Evolutionary conservation across 306 rosid genomes (phyloP), one percentile per base, ranked within the genome.

Genomic region (Ochetophila trinervis): DNA sequence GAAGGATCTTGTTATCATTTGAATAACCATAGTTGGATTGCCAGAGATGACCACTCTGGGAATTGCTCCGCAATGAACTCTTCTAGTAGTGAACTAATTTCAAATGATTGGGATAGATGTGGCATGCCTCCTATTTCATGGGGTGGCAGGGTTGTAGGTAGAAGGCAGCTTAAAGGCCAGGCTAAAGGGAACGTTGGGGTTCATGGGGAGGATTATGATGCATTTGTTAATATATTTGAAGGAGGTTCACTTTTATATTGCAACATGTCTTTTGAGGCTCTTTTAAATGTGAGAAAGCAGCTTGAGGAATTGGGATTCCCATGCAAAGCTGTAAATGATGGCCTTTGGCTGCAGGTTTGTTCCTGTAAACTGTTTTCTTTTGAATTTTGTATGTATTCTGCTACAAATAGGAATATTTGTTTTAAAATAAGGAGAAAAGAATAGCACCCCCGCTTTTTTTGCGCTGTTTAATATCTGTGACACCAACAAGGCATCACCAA

Each of bases 291-390:
- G 78, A 79, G 99, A 81, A 93, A 78, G 84, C 96, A 90, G 59
- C 99, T 93, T 61, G 99, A 93, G 72, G 96, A 87, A 76, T 71
- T 84, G 66, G 94, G 88, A 32, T 93, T 93, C 85, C 97, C 99
- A 42, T 90, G 99, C 91, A 87, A 90, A 83, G 99, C 99, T 79
- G 88, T 93, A 69, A 93, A 93, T 75, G 96, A 93, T 54, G 94
- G 96, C 67, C 87, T 90, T 62, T 93, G 99, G 99, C 87, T 93
- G 68, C 99, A 90, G 99, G 99, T 93, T 62, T 71, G 83, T 57
- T 63, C 10, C 59, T 72, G 37, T 30, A 23, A 59, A 18, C 51
- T 37, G 48, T 55, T 51, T 27, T 42, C 52, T 45, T 36, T 77
- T 57, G 53, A 23, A 20, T 20, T 65, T 63, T 44, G 24, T 36